Percentiles rank a stretch among this genome's conserved stretches.
Evolutionary conservation across 331 rosid species (phyloP).

Genomic region (Saraca asoca): DNA sequence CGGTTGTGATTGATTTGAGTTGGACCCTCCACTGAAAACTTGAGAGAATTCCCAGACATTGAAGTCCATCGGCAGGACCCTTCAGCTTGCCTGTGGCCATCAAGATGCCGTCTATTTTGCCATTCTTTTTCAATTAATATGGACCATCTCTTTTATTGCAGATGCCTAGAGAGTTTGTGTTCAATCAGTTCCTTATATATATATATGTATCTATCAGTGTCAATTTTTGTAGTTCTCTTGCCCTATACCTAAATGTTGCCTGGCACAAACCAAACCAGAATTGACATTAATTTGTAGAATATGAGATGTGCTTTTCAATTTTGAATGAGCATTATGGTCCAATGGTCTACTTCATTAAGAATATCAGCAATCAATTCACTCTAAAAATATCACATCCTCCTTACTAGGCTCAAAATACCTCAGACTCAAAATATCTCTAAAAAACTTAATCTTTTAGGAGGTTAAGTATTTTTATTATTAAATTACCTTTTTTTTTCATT

Average conservation of each 20-base stretch:
- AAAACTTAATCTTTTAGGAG: too few species aligned
- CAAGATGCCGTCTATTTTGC: not conserved
- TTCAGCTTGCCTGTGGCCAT: slow-evolving; percentile 25
- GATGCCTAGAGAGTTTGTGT: slow-evolving; percentile 30
- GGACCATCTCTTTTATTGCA: slow-evolving; percentile 32
- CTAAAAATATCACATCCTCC: not conserved
- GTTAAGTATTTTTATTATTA: too few species aligned
- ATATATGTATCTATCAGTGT: not conserved
- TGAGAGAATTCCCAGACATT: slow-evolving; percentile 10
- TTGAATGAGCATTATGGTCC: too few species aligned
- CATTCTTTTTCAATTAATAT: slow-evolving; percentile 25
- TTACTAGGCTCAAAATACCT: too few species aligned
- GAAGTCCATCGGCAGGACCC: slow-evolving; percentile 21
- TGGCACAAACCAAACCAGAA: not conserved
- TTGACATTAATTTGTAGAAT: not conserved
- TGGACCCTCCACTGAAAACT: slow-evolving; percentile 48
- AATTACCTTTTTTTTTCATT: too few species aligned
- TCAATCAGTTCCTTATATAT: not conserved
- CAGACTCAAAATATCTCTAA: too few species aligned
- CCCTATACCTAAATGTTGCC: slow-evolving; percentile 7
- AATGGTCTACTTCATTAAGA: too few species aligned
- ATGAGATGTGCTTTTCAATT: not conserved
- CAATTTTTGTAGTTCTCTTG: slow-evolving; percentile 9
- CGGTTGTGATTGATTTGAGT: slow-evolving; percentile 36
- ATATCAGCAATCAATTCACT: not conserved